A percentile compares a stretch with the other conserved stretches of the same genome.
phyloP scores from a whole-genome alignment of 441 rosid genomes.

The Euphorbia celastroides region DNA sequence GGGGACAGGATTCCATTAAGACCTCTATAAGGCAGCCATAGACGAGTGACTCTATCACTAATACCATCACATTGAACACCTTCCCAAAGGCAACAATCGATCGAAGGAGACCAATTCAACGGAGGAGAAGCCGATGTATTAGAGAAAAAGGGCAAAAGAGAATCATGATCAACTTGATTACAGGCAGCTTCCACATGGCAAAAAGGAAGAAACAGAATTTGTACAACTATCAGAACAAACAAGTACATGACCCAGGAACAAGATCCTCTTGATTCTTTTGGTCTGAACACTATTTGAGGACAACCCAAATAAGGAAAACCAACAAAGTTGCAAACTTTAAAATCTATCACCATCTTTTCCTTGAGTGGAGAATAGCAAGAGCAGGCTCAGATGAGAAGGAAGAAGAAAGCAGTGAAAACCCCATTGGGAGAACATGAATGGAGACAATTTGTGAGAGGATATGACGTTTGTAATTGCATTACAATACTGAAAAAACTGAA shows the following conservation, averaged over 20 bases:
- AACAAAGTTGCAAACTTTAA: conserved; percentile 10
- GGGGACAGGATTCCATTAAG: conserved; percentile 31
- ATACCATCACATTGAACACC: conserved; percentile 26
- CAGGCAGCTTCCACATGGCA: conserved; percentile 23
- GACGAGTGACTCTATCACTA: conserved; percentile 21
- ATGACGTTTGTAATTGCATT: conserved; percentile 8
- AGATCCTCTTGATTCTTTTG: conserved; percentile 16
- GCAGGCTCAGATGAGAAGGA: conserved; percentile 5
- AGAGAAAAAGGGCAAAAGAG: conserved; percentile 28
- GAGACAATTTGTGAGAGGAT: conserved; percentile 1
- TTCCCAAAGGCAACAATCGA: conserved; percentile 41
- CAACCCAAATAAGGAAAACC: conserved; percentile 13
- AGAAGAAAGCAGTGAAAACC: conserved; percentile 11
- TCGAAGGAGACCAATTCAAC: conserved; percentile 26
- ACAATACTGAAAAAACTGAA: too few species aligned
- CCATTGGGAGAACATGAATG: conserved; percentile 8
- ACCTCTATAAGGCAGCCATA: conserved; percentile 25
- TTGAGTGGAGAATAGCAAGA: conserved; percentile 4
- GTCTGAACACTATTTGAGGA: conserved; percentile 4
- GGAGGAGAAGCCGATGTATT: conserved; percentile 21
- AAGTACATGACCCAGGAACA: conserved; percentile 23
- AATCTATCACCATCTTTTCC: conserved; percentile 11
- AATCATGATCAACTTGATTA: conserved; percentile 21
- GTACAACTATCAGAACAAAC: conserved; percentile 20
- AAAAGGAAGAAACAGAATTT: conserved; percentile 21